Base-by-base conservation (phyloP, 805 yeast species). In the Wickerhamomyces queroliae region DNA sequence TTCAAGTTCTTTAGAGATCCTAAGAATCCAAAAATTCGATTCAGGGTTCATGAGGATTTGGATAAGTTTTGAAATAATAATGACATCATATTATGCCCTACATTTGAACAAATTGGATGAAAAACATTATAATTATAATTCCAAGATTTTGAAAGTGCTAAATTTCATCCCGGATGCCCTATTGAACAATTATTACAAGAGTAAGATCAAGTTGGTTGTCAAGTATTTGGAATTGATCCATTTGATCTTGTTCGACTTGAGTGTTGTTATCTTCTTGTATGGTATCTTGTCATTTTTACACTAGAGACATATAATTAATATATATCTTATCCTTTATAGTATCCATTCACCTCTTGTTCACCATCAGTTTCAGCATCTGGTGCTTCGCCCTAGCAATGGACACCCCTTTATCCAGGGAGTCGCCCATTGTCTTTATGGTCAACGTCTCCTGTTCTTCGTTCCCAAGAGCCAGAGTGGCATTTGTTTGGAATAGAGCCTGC, bases 141-240 rank as follows among this genome's bases (percentile, higher is more conserved):
- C 51, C n/a, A 48, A 47, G 28, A 39, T 51, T 10, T 17, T 37
- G 28, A 31, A 26, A 8, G 1, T 37, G 3, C 29, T 53, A 28
- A 46, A 43, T 15, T 52, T 47, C 11, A 40, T 55, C 2, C 58
- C 58, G 2, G 51, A 49, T 13, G 38, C 40, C 3, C 28, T 53
- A 35, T 16, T 55, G 8, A 31, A 50, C 3, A 20, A 13, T 4
- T 24, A 22, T 1, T 46, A 50, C 51, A 52, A 48, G 37, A 21
- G 35, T 11, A 46, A 52, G 24, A 36, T 54, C 35, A 55, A 42
- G 39, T 33, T 52, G 19, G 42, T 43, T 7, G 45, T 55, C 25
- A 55, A 53, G 37, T 55, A 55, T 36, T 35, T 44, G 29, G 58
- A 55, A 25, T 34, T 55, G 24, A 18, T 50, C 3, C 45, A 48